These are phyloP conservation scores for Geotrichum carabidarum DNA, from an alignment of 1,139 yeast genomes.

Conservation along the genomic window DNA sequence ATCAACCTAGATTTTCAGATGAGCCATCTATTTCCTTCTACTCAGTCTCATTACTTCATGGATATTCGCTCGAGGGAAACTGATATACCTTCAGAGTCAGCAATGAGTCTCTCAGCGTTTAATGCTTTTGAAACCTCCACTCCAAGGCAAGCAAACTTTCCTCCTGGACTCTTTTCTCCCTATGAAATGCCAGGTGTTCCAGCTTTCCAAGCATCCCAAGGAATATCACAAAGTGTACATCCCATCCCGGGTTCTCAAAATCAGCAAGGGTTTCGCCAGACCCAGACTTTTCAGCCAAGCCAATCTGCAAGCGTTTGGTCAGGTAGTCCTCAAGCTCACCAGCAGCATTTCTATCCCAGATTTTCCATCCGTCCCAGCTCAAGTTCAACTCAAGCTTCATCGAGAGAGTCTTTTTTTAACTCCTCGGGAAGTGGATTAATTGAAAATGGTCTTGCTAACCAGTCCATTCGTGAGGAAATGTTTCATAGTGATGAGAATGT, in stretches of 20 bases:
- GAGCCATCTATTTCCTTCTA: too few relatives aligned
- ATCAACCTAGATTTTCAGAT: too few relatives aligned
- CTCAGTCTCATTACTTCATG: too few relatives aligned
- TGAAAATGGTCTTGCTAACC: not conserved
- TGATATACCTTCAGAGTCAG: too few relatives aligned
- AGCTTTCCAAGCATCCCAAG: not conserved
- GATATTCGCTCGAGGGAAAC: too few relatives aligned
- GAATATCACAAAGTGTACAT: not conserved
- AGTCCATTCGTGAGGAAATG: not conserved
- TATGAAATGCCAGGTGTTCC: not conserved
- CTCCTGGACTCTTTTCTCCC: not conserved
- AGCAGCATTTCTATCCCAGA: not conserved
- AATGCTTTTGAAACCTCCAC: not conserved
- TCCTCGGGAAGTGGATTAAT: not conserved
- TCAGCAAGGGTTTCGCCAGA: not conserved
- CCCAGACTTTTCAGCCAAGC: not conserved
- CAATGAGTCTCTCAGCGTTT: not conserved
- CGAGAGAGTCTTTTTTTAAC: not conserved
- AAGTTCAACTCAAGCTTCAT: not conserved
- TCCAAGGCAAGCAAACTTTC: not conserved
- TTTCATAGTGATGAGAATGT: not conserved
- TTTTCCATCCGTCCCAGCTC: not conserved
- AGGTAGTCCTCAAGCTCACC: not conserved
- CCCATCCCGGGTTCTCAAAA: not conserved
- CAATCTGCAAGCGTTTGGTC: not conserved